Conservation (phyloP, 2,329 filamentous ascomycete species). For the Lojkania enalia region DNA sequence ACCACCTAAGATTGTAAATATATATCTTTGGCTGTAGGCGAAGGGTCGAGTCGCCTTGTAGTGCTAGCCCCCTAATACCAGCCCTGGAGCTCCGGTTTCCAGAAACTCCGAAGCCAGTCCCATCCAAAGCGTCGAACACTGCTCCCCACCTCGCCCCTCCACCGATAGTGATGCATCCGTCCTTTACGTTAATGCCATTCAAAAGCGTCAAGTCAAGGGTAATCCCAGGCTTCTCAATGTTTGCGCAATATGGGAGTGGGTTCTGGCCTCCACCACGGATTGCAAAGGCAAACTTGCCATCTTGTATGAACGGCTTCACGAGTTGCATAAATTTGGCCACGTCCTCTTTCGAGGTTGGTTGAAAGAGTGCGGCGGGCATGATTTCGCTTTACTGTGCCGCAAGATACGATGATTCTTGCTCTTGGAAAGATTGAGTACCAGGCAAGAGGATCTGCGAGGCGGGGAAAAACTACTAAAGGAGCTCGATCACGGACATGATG, state of each 20-base stretch:
- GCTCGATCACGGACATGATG: too few relatives aligned
- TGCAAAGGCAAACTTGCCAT: neutral
- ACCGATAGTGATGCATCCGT: neutral
- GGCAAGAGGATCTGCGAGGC: too few relatives aligned
- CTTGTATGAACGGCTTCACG: neutral
- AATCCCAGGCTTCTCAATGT: neutral
- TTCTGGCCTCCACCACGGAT: neutral
- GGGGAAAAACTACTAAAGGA: too few relatives aligned
- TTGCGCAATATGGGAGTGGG: neutral
- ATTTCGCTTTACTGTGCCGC: neutral
- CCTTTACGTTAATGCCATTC: neutral
- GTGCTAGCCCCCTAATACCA: neutral
- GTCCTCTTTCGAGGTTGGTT: neutral
- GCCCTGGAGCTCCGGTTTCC: neutral
- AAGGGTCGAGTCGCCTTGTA: neutral
- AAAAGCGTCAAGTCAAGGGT: neutral
- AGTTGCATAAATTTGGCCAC: neutral
- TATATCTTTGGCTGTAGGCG: neutral
- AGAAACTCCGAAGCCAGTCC: neutral
- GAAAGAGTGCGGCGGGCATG: neutral
- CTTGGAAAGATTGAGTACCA: too few relatives aligned
- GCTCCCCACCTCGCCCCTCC: neutral
- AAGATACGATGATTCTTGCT: too few relatives aligned
- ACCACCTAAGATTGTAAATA: constrained; percentile 11
- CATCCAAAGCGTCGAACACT: neutral